Percentiles rank a stretch among this genome's conserved stretches.
Conservation (phyloP, 129 eudicot species). For the Flaveria linearis region DNA sequence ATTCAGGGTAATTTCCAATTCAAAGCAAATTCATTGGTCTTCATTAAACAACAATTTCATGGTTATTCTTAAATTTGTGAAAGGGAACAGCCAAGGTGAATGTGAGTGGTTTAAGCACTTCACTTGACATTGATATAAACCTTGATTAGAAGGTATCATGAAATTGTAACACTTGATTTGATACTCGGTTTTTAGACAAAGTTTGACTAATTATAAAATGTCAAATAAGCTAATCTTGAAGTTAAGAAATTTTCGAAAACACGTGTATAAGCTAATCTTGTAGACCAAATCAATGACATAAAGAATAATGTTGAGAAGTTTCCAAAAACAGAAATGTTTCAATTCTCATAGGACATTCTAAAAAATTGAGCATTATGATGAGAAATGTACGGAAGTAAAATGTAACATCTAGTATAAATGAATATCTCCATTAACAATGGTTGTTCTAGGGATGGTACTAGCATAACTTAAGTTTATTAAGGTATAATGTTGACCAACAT, state of each 20-base stretch:
- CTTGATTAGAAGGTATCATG: constrained; percentile 16
- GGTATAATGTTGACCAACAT: constrained; percentile 28
- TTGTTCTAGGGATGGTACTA: constrained; percentile 26
- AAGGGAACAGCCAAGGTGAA: constrained; percentile 25
- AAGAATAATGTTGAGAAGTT: background rate
- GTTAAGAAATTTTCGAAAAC: background rate
- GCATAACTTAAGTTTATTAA: constrained; percentile 29
- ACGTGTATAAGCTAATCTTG: background rate
- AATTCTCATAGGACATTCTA: background rate
- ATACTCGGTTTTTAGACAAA: background rate
- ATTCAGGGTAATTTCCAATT: constrained; percentile 16
- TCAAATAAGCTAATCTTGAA: constrained; percentile 6
- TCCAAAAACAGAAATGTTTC: constrained; percentile 7
- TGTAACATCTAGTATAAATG: background rate
- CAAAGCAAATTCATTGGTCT: constrained; percentile 8
- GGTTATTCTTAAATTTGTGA: constrained; percentile 8
- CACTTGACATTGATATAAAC: constrained; percentile 22
- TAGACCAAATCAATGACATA: constrained; percentile 1
- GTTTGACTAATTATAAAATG: constrained; percentile 1
- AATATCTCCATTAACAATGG: background rate
- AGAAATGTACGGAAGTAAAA: background rate
- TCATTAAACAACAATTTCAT: constrained; percentile 13
- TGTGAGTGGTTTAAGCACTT: constrained; percentile 27
- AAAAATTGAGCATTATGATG: background rate
- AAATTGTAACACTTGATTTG: constrained; percentile 1